phyloP scores from a whole-genome alignment of 805 yeast species.

The Candida endomychidarum region DNA sequence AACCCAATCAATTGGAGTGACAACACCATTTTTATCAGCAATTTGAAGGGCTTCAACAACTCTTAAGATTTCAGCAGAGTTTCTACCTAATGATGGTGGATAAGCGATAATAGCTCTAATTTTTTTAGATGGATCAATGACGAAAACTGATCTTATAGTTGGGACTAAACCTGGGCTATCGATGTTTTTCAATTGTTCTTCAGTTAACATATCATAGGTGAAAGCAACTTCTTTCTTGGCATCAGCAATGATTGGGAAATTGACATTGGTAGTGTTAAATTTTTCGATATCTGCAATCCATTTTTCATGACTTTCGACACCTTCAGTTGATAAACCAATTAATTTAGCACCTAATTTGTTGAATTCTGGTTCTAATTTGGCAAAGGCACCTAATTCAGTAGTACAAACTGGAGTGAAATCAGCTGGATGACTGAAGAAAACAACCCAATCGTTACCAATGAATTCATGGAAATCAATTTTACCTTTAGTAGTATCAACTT shows the following conservation, averaged over 20 bases:
- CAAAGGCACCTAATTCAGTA: slow-evolving; percentile 75
- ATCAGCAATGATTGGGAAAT: slow-evolving; percentile 72
- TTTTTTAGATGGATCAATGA: slow-evolving; percentile 66
- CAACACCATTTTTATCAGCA: slow-evolving; percentile 59
- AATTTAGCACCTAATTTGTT: slow-evolving; percentile 62
- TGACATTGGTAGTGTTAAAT: slow-evolving; percentile 38
- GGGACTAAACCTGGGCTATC: slow-evolving; percentile 55
- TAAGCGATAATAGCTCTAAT: slow-evolving; percentile 63
- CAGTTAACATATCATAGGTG: slow-evolving; percentile 67
- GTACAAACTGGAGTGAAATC: slow-evolving; percentile 81
- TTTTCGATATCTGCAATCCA: slow-evolving; percentile 74
- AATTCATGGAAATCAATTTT: slow-evolving; percentile 62
- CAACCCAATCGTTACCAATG: slow-evolving; percentile 62
- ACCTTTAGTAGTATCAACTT: slow-evolving; percentile 63
- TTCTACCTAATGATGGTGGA: slow-evolving; percentile 75
- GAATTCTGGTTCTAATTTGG: slow-evolving; percentile 69
- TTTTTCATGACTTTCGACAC: slow-evolving; percentile 55
- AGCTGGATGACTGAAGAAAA: slow-evolving; percentile 73
- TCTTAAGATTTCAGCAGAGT: slow-evolving; percentile 71
- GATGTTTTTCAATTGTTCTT: slow-evolving; percentile 62
- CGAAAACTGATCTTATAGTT: slow-evolving; percentile 70
- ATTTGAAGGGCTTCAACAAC: slow-evolving; percentile 69
- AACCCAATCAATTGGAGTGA: slow-evolving; percentile 74
- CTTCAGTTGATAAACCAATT: slow-evolving; percentile 69
- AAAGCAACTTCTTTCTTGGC: slow-evolving; percentile 59